These are phyloP conservation scores for Cordyceps sp. DNA, from an alignment of 2,329 filamentous ascomycete species.

Conservation along the genomic window DNA sequence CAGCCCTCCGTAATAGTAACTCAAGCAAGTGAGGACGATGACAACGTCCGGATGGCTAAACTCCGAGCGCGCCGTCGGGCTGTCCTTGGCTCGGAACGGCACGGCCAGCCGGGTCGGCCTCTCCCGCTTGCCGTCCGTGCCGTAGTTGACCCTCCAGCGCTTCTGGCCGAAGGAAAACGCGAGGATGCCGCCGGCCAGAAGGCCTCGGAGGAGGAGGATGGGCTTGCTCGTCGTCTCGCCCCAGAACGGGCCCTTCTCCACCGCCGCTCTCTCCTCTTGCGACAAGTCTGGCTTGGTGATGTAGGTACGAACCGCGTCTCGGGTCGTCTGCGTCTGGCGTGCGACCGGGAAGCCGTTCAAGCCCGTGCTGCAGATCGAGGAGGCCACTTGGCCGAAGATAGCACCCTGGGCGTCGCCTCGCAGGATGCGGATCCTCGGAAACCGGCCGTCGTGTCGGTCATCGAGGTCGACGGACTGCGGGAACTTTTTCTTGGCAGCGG, in stretches of 20 bases:
- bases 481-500: conserved; percentile 20
- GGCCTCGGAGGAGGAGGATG: conserved; percentile 33
- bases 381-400: not conserved
- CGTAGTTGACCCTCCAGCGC: conserved; percentile 50
- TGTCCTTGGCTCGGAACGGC: conserved; percentile 43
- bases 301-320: conserved; percentile 22
- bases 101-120: conserved; percentile 33
- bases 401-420: conserved; percentile 1
- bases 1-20: conserved; percentile 41
- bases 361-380: conserved; percentile 18
- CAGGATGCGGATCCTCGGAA: conserved; percentile 26
- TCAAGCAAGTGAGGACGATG: conserved; percentile 36
- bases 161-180: conserved; percentile 36
- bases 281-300: conserved; percentile 20
- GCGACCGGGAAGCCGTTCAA: conserved; percentile 23
- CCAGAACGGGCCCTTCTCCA: conserved; percentile 23
- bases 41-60: conserved; percentile 46
- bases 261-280: conserved; percentile 10
- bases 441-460: conserved; percentile 24
- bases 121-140: conserved; percentile 22
- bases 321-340: conserved; percentile 12
- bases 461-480: conserved; percentile 15
- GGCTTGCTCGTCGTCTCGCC: conserved; percentile 9
- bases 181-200: conserved; percentile 39
- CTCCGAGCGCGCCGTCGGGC: conserved; percentile 35